A percentile compares a stretch with the other conserved stretches of the same genome.
phyloP scores from a whole-genome alignment of 2,329 filamentous ascomycete genomes.

The Trichoderma gracile region DNA sequence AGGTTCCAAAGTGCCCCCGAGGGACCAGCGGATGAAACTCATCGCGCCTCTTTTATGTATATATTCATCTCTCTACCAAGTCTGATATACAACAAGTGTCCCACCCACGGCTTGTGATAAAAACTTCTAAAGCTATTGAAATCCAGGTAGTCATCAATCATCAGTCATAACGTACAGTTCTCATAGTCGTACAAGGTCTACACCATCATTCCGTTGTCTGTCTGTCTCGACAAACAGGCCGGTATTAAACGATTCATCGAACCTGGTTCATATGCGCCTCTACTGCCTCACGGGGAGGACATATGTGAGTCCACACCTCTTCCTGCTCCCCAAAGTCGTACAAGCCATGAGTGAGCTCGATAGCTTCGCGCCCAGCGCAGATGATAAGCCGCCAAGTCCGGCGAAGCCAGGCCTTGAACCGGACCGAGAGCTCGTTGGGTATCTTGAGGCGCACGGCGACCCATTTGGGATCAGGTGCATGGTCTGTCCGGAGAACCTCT shows the following conservation, averaged over 20 bases:
- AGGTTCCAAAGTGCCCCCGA: too few species aligned
- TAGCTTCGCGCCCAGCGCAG: conserved; percentile 24
- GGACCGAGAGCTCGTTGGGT: conserved; percentile 56
- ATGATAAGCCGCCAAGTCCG: conserved; percentile 35
- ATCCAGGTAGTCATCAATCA: neutral
- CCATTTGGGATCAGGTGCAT: conserved; percentile 59
- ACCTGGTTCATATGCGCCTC: conserved; percentile 16
- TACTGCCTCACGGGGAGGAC: conserved; percentile 25
- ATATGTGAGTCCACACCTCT: conserved; percentile 33
- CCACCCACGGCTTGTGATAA: neutral
- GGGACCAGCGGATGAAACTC: neutral
- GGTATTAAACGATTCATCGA: neutral
- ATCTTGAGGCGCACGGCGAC: conserved; percentile 59
- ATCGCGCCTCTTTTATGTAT: too few species aligned
- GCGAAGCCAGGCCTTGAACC: conserved; percentile 48
- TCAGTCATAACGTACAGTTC: neutral
- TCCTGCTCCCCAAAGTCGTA: conserved; percentile 30
- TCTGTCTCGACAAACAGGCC: neutral
- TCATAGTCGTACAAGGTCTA: neutral
- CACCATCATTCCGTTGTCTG: neutral
- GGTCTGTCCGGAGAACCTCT: conserved; percentile 49
- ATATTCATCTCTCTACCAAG: neutral
- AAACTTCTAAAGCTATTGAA: neutral
- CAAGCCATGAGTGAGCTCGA: conserved; percentile 26
- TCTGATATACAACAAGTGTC: neutral